Evolutionary conservation across 768 basidiomycete species (phyloP), one percentile per base, ranked within the genome.

Genomic region (Boletellus ananas): DNA sequence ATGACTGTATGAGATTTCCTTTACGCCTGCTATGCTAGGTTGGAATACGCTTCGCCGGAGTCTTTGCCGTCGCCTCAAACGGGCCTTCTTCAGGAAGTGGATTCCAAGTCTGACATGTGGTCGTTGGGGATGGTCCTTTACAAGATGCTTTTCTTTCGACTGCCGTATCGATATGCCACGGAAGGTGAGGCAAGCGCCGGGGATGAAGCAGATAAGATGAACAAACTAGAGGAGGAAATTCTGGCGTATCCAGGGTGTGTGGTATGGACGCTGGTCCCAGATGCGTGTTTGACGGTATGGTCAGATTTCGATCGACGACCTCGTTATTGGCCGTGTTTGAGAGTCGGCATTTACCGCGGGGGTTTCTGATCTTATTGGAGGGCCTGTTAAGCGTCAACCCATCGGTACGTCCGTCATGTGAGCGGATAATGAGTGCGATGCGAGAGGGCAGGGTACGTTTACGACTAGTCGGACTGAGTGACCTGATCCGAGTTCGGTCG

Each of bases 101-200:
- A 90, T 59, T 90, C 91, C 0, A 94, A 94, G 61, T 80, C 89
- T 4, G 94, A 98, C 63, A 93, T 96, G 84, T 98, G 95, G 94
- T 91, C 90, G 6, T 76, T 98, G 14, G 94, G 94, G 55, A 93
- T 98, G 87, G 90, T 98, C 49, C 75, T 98, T 16, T 85, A 97
- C 73, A 94, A 93, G 60, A 77, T 98, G 53, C 71, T 95, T 1
- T 98, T 96, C 72, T 93, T 97, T 71, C 80, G 81, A 31, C 69
- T 95, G 17, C 94, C 95, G 0, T 97, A 93, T 61, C 77, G 75
- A 16, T 83, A 90, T 56, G 84, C 87, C 1, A 73, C 83, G 1
- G 78, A 77, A 35, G 80, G 79, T 1, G 81, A 80, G 47, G 78
- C 73, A 0, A 72, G 75, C 41, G 75, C 71, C 2, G 61, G 64